Percentiles rank a stretch among this genome's conserved stretches.
phyloP scores from a whole-genome alignment of 2,329 filamentous ascomycete species.

The Tympanopsis confertula region DNA sequence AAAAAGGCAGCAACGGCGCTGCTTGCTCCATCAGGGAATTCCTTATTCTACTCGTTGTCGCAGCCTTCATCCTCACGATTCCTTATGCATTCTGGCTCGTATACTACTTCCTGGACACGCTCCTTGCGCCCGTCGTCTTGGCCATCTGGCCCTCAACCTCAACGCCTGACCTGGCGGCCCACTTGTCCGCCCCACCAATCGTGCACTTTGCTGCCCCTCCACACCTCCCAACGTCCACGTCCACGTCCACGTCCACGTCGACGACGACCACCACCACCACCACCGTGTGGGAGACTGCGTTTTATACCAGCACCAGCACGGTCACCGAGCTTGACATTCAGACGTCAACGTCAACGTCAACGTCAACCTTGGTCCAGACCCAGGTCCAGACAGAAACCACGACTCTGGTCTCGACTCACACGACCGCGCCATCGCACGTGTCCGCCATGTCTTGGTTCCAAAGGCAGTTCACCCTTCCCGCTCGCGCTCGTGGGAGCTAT shows the following conservation, averaged over 20 bases:
- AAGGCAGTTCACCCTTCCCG: slow-evolving; percentile 70
- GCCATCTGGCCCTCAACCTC: too few relatives aligned
- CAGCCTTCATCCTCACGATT: neutral
- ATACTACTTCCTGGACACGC: too few relatives aligned
- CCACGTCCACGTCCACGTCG: neutral
- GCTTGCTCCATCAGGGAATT: too few relatives aligned
- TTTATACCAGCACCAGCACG: too few relatives aligned
- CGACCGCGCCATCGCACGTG: slow-evolving; percentile 4
- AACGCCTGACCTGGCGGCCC: too few relatives aligned
- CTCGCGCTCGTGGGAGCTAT: slow-evolving; percentile 72
- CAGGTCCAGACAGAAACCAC: slow-evolving; percentile 5
- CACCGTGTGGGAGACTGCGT: too few relatives aligned
- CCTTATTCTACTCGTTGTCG: neutral
- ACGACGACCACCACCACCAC: too few relatives aligned
- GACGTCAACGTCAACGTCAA: neutral
- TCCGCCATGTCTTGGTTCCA: slow-evolving; percentile 63
- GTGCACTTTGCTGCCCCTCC: too few relatives aligned
- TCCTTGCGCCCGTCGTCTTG: neutral
- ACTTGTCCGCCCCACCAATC: too few relatives aligned
- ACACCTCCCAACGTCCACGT: neutral
- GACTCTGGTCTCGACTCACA: slow-evolving; percentile 2
- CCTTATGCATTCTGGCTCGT: neutral
- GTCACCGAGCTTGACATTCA: too few relatives aligned
- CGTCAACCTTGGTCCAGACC: neutral
- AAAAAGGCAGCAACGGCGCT: too few relatives aligned